Conservation (phyloP, 2,329 filamentous ascomycete genomes). For the Neodidymelliopsis sp. region DNA sequence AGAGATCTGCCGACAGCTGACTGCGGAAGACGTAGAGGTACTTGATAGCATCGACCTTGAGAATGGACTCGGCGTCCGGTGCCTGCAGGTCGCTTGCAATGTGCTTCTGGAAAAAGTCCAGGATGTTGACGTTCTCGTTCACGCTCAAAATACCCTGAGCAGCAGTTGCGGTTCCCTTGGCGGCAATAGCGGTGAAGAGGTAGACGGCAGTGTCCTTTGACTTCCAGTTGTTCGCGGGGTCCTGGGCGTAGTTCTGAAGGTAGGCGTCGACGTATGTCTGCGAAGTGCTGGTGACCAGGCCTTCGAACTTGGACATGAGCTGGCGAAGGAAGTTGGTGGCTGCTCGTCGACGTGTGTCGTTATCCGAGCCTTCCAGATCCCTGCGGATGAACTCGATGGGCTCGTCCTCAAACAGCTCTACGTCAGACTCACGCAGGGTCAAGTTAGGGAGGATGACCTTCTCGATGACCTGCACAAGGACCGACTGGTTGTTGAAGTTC, state of each 20-base stretch:
- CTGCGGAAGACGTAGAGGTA: conserved; percentile 97
- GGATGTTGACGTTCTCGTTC: conserved; percentile 81
- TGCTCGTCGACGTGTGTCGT: conserved; percentile 87
- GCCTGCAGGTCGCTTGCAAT: conserved; percentile 86
- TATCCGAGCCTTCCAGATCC: conserved; percentile 95
- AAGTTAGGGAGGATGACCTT: conserved; percentile 96
- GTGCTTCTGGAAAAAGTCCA: conserved; percentile 93
- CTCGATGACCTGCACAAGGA: conserved; percentile 86
- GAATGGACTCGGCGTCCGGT: conserved; percentile 77
- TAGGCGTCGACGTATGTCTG: conserved; percentile 87
- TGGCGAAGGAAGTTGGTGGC: conserved; percentile 94
- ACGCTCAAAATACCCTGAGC: conserved; percentile 90
- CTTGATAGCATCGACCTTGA: conserved; percentile 98
- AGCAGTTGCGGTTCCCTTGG: conserved; percentile 86
- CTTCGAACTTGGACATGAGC: conserved; percentile 87
- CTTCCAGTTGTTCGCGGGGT: conserved; percentile 79
- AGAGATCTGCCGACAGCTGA: conserved; percentile 89
- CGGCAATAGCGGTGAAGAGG: conserved; percentile 91
- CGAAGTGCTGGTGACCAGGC: conserved; percentile 84
- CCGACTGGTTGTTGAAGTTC: conserved; percentile 82
- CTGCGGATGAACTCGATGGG: conserved; percentile 97
- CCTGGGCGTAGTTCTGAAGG: conserved; percentile 74
- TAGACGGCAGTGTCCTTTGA: conserved; percentile 98
- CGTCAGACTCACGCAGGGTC: conserved; percentile 86
- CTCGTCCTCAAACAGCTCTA: conserved; percentile 97